Evolutionary conservation across 1,284 basidiomycete species (phyloP), one percentile per base, ranked within the genome.

Genomic region (Microstroma glucosiphilum): DNA sequence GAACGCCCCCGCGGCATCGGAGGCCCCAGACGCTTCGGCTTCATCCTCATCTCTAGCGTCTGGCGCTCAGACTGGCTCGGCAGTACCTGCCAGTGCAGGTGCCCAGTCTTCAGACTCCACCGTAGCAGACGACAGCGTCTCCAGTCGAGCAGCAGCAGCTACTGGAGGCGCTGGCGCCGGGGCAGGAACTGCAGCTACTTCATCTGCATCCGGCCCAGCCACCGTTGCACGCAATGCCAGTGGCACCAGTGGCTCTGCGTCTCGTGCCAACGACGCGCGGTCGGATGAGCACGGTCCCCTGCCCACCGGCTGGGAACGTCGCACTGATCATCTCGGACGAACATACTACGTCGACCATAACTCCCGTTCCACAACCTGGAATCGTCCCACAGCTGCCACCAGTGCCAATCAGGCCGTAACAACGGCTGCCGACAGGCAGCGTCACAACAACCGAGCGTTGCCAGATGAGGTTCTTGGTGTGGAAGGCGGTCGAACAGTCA

Each of bases 291-390:
- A 46, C 7, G 54, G 12, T 46, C 25, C 43, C n/a, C 82, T 98
- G 37, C 94, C 94, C 0, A 76, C 82, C 37, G 92, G 92, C 12
- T 98, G 93, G 92, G 96, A 98, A 80, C 87, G 93, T 61, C 87
- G 96, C 54, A 86, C 88, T 57, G 96, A 97, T 80, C 87, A 86
- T 58, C 86, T 92, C 59, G 89, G 89, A 1, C 84, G 96, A 57
- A 86, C 89, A 19, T 98, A 97, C 82, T 96, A 81, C 57, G 81
- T 82, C 66, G 81, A 82, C 64, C 93, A 98, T 81, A 92, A 89
- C 80, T 89, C 89, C 4, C 87, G 93, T 60, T 87, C 88, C 41
- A 97, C 94, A n/a, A 92, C 92, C 7, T 98, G 94, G 94, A 88
- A 71, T 83, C 84, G 58, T 81, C 84, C 61, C 6, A 69, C 74